These are phyloP conservation scores for Teratosphaeria zuluensis DNA, from an alignment of 2,329 filamentous ascomycete species.

Conservation along the genomic window DNA sequence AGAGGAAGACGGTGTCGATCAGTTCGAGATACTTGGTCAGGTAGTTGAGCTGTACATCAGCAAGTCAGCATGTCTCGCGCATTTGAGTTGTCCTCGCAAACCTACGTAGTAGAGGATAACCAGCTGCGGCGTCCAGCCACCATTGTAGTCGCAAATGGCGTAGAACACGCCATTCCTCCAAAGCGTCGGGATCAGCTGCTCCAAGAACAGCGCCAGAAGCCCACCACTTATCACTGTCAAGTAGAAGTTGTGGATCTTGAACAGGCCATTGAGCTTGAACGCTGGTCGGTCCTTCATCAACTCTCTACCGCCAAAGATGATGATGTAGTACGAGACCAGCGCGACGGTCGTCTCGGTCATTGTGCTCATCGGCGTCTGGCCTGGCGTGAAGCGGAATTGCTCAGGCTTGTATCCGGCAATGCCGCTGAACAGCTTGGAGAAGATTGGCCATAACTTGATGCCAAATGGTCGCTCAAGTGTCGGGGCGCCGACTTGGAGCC, in stretches of 20 bases:
- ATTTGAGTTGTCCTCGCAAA: conserved; percentile 14
- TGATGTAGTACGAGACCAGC: conserved; percentile 78
- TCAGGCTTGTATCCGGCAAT: conserved; percentile 73
- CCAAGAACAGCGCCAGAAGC: conserved; percentile 75
- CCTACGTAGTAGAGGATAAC: conserved; percentile 95
- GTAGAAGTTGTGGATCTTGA: conserved; percentile 95
- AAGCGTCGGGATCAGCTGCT: conserved; percentile 81
- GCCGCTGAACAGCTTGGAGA: conserved; percentile 72
- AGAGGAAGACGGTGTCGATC: conserved; percentile 89
- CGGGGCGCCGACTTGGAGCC: conserved; percentile 49
- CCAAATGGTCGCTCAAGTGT: conserved; percentile 89
- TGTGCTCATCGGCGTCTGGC: conserved; percentile 82
- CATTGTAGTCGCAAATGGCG: conserved; percentile 69
- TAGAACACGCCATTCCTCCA: conserved; percentile 76
- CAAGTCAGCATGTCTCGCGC: background rate
- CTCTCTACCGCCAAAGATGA: conserved; percentile 89
- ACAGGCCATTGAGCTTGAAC: conserved; percentile 78
- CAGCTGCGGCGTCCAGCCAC: conserved; percentile 88
- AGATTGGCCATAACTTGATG: conserved; percentile 70
- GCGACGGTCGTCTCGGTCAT: conserved; percentile 71
- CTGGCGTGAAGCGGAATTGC: conserved; percentile 74
- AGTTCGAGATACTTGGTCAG: conserved; percentile 96
- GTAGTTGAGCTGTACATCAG: conserved; percentile 72
- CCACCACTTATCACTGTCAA: conserved; percentile 75
- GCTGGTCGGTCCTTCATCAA: conserved; percentile 79